Base-by-base conservation (phyloP, 2,329 filamentous ascomycete genomes). In the Clonostachys solani region DNA sequence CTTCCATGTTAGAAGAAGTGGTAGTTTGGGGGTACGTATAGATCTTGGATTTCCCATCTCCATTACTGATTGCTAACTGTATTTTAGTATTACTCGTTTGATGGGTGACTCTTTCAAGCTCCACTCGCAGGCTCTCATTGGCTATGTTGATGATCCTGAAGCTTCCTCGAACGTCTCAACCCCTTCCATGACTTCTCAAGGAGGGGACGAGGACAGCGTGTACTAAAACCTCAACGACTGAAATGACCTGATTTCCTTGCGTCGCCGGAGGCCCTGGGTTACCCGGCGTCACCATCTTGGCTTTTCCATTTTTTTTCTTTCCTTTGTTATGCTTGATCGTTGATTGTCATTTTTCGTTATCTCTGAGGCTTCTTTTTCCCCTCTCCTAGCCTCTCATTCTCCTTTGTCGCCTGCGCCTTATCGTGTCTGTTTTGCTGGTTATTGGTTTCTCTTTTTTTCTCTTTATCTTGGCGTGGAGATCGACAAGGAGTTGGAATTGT, bases 101-200 rank as follows among this genome's bases (percentile, higher is more conserved):
- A 96, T 97, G 88, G 94, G 94, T 60, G 94, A 97, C 71, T 92
- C 94, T 45, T 97, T 99, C 80, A 94, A 95, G 64, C 83, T 96
- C 49, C 92, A 97, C 71, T 89, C 92, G 36, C 92, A 97, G 73
- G 92, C 94, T 55, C 84, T 99, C 34, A 83, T 92, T 55, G 92
- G 92, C 66, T 97, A 96, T 62, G 91, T 96, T 64, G 92, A 96
- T 65, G 87, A 92, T 58, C 75, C 81, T 57, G 82, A 86, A 66
- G 81, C 75, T 56, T 84, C 82, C 56, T 83, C 81, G n/a, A 83
- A 81, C 56, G 81, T 82, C 44, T 85, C 83, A 43, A 86, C 83
- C 49, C 83, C 83, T 47, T 86, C 83, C 51, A 87, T 87, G 81
- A 85, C 78, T 47, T 87, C 84, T 43, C 84, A 86, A 60, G 84